These are phyloP conservation scores for Fonsecaea pugnacius DNA, from an alignment of 2,329 filamentous ascomycete species.

Conservation along the genomic window DNA sequence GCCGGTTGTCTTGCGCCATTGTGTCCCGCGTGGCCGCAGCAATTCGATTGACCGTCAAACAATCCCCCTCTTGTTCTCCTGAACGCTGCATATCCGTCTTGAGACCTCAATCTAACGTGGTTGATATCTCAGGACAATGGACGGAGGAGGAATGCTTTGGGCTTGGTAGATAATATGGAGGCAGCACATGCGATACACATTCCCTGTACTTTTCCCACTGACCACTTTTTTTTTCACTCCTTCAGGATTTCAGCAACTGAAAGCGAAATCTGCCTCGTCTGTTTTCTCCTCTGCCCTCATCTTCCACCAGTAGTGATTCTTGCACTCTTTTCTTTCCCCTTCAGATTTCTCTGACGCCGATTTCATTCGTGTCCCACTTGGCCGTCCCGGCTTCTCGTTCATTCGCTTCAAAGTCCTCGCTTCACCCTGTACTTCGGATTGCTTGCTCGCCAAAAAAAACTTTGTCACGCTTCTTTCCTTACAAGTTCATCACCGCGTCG, in stretches of 20 bases:
- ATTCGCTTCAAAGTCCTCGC: slow-evolving; percentile 5
- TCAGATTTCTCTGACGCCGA: slow-evolving; percentile 1
- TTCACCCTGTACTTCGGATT: slow-evolving; percentile 3
- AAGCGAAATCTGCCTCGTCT: not conserved
- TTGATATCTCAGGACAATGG: slow-evolving; percentile 1
- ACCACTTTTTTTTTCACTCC: not conserved
- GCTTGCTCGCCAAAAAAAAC: not conserved
- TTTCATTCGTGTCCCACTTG: slow-evolving; percentile 19
- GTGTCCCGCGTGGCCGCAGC: slow-evolving; percentile 10
- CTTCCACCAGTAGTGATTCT: not conserved
- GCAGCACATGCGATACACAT: not conserved
- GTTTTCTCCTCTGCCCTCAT: not conserved
- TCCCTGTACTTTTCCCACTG: slow-evolving; percentile 7
- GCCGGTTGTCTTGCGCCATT: slow-evolving; percentile 15
- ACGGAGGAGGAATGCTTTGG: slow-evolving; percentile 1
- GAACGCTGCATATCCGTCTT: slow-evolving; percentile 22
- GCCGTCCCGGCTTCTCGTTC: not conserved
- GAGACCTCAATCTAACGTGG: slow-evolving; percentile 20
- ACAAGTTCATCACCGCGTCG: not conserved
- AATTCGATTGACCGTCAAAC: slow-evolving; percentile 5
- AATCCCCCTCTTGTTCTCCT: slow-evolving; percentile 17
- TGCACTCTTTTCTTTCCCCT: slow-evolving; percentile 6
- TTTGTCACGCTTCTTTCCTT: not conserved
- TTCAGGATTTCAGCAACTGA: not conserved
- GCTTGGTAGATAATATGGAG: slow-evolving; percentile 10